phyloP scores from a whole-genome alignment of 371 early-diverging fungal genomes.

The Mortierella sp. region DNA sequence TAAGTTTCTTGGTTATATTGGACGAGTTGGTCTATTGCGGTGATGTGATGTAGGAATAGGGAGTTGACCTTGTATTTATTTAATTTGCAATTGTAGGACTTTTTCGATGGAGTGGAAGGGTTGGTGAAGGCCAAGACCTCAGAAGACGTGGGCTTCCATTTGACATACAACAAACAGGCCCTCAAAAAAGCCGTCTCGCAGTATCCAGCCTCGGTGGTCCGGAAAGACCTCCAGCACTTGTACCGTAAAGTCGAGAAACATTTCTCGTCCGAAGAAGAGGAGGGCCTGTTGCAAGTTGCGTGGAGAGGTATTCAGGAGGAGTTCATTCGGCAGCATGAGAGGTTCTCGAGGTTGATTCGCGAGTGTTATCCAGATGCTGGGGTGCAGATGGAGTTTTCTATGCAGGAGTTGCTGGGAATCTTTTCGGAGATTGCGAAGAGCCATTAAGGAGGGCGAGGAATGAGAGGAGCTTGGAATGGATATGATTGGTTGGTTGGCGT shows the following conservation, averaged over 20 bases:
- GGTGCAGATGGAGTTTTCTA: conserved; percentile 88
- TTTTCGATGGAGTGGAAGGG: conserved; percentile 94
- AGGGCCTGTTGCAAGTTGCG: conserved; percentile 86
- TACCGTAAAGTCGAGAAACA: conserved; percentile 96
- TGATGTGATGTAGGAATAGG: not conserved
- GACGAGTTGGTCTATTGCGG: not conserved
- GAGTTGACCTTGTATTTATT: not conserved
- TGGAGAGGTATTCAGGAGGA: conserved; percentile 96
- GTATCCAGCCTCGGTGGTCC: conserved; percentile 89
- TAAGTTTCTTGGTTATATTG: conserved; percentile 34
- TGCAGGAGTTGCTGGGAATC: conserved; percentile 83
- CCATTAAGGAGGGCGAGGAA: conserved; percentile 23
- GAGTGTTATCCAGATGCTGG: conserved; percentile 91
- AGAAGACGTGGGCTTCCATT: conserved; percentile 89
- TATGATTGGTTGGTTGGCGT: too few relatives aligned
- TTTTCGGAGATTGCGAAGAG: conserved; percentile 75
- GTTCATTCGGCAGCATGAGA: conserved; percentile 83
- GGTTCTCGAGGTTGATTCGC: conserved; percentile 84
- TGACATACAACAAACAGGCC: conserved; percentile 88
- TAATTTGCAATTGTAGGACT: conserved; percentile 71
- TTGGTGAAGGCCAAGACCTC: conserved; percentile 77
- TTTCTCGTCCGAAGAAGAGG: conserved; percentile 82
- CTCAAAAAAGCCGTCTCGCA: conserved; percentile 88
- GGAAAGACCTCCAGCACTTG: conserved; percentile 83
- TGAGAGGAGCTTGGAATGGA: not conserved